phyloP scores from a whole-genome alignment of 2,329 filamentous ascomycete species.

The Hyphodiscus sp. region DNA sequence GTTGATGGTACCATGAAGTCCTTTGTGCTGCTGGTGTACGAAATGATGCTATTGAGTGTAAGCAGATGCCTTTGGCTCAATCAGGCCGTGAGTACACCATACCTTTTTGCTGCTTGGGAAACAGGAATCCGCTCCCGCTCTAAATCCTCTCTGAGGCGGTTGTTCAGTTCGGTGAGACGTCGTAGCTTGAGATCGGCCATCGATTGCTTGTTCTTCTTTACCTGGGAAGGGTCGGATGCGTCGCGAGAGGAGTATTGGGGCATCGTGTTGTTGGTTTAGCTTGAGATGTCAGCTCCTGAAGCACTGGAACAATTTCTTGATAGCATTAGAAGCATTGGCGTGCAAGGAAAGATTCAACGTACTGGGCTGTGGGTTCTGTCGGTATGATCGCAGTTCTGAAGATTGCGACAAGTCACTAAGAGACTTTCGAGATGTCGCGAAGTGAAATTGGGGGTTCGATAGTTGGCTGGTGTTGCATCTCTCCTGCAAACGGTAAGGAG shows the following conservation, averaged over 20 bases:
- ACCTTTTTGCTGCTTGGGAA: constrained; percentile 86
- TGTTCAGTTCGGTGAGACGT: constrained; percentile 93
- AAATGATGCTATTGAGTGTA: constrained; percentile 66
- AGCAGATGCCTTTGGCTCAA: constrained; percentile 4
- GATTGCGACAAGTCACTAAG: constrained; percentile 5
- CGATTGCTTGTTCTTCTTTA: constrained; percentile 94
- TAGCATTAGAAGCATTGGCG: not conserved
- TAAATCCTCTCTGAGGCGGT: constrained; percentile 88
- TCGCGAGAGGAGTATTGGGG: constrained; percentile 62
- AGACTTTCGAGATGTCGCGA: not conserved
- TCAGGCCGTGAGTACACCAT: constrained; percentile 29
- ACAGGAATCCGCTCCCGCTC: constrained; percentile 94
- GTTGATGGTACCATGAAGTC: constrained; percentile 97
- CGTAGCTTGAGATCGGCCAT: constrained; percentile 98
- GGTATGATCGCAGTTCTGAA: not conserved
- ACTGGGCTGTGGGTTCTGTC: not conserved
- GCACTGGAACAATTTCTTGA: constrained; percentile 1
- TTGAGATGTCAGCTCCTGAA: constrained; percentile 12
- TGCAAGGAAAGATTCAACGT: not conserved
- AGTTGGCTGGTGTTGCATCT: not conserved
- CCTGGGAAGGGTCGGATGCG: constrained; percentile 60
- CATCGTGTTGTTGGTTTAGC: constrained; percentile 38
- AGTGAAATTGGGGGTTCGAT: not conserved
- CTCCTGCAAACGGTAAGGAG: too few species aligned
- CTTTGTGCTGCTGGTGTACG: constrained; percentile 95